Evolutionary conservation across 1,284 basidiomycete species (phyloP).

Genomic region (Caloboletus firmus): DNA sequence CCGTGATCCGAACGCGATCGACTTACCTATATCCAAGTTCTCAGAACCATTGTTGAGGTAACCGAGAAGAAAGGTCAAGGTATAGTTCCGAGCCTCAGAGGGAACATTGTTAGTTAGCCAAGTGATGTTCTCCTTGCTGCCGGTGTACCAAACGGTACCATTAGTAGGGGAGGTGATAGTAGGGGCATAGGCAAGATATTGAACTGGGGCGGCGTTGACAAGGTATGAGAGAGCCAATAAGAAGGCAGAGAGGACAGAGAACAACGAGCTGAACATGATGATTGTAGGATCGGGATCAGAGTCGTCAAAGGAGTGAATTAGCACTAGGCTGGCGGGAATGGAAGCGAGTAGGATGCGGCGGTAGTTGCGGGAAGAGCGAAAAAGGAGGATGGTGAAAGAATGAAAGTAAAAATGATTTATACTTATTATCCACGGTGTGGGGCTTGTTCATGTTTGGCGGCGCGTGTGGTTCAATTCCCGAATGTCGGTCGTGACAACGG

Average conservation of each 20-base stretch:
- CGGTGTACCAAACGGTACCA: constrained; percentile 37
- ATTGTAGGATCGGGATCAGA: not conserved
- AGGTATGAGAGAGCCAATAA: constrained; percentile 18
- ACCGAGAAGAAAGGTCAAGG: constrained; percentile 43
- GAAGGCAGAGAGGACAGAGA: constrained; percentile 21
- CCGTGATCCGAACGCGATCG: too few species aligned
- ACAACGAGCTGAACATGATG: constrained; percentile 24
- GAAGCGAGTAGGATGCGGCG: not conserved
- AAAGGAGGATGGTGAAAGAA: not conserved
- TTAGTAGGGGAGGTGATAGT: constrained; percentile 41
- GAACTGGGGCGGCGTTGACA: constrained; percentile 33
- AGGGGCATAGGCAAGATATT: constrained; percentile 48
- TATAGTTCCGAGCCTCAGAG: constrained; percentile 24
- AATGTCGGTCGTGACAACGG: too few species aligned
- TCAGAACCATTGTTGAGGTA: constrained; percentile 33
- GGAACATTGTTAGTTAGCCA: constrained; percentile 45
- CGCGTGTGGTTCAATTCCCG: not conserved
- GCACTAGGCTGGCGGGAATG: constrained; percentile 1
- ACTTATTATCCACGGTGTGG: not conserved
- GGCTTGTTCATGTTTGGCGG: constrained; percentile 27
- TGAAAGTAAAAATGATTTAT: constrained; percentile 15
- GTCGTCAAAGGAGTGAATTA: constrained; percentile 26
- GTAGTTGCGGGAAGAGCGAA: constrained; percentile 2
- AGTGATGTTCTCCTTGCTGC: constrained; percentile 39
- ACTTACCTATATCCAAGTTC: constrained; percentile 44